Percentiles rank a stretch among this genome's conserved stretches.
phyloP scores from a whole-genome alignment of 164 flowering plant species.

The Tetrastigma voinierianum region DNA sequence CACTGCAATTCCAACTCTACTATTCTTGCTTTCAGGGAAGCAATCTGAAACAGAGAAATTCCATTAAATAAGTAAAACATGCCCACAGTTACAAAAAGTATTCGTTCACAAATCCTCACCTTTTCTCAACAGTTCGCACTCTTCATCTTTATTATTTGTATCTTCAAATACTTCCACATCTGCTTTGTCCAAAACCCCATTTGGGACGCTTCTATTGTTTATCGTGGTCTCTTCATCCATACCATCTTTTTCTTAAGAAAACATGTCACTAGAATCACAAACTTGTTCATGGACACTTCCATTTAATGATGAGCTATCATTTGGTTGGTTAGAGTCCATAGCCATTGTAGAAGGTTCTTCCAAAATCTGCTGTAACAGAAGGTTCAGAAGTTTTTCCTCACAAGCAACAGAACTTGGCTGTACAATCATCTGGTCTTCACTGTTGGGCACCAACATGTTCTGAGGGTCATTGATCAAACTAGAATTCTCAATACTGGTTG shows the following conservation, averaged over 20 bases:
- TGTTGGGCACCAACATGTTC: constrained; percentile 9
- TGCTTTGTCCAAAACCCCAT: constrained; percentile 9
- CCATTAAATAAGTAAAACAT: neutral
- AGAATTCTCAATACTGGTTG: constrained; percentile 15
- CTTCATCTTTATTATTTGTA: constrained; percentile 33
- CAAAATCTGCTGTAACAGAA: constrained; percentile 24
- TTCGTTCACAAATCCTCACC: constrained; percentile 31
- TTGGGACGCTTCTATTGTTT: constrained; percentile 9
- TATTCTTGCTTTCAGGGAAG: constrained; percentile 56
- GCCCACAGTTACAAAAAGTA: neutral
- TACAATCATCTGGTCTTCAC: constrained; percentile 18
- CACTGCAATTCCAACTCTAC: constrained; percentile 45
- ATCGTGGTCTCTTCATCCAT: constrained; percentile 15
- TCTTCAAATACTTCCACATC: constrained; percentile 17
- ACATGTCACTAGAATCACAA: constrained; percentile 15
- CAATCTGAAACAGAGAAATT: constrained; percentile 45
- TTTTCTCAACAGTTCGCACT: constrained; percentile 39
- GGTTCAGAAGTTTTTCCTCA: constrained; percentile 23
- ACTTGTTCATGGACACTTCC: constrained; percentile 21
- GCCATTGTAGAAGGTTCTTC: constrained; percentile 15
- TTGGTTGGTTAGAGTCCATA: constrained; percentile 13
- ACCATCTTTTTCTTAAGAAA: constrained; percentile 16
- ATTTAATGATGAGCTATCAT: constrained; percentile 4
- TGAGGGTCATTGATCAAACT: constrained; percentile 15
- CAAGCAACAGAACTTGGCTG: constrained; percentile 9